Percentiles rank a stretch among this genome's conserved stretches.
These are phyloP conservation scores for Solanum medicagineum DNA, from an alignment of 257 asterid species.

Conservation along the genomic window DNA sequence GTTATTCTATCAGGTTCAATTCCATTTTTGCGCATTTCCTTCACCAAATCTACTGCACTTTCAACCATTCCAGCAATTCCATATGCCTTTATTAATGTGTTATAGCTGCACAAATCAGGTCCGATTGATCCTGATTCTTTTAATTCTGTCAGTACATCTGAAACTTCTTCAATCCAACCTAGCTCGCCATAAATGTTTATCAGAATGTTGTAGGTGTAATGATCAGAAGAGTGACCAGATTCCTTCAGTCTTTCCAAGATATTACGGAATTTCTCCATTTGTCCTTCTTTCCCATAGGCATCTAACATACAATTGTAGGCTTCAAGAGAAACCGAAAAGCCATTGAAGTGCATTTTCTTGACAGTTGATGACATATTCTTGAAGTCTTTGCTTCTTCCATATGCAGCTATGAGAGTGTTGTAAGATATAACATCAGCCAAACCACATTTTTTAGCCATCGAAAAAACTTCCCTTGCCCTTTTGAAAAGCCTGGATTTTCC, in stretches of 20 bases:
- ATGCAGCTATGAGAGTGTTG: conserved; percentile 80
- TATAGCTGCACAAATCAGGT: conserved; percentile 82
- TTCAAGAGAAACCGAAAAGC: conserved; percentile 79
- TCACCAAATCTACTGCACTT: conserved; percentile 62
- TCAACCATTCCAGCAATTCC: conserved; percentile 88
- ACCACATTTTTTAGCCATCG: conserved; percentile 65
- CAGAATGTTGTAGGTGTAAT: conserved; percentile 58
- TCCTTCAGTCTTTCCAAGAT: conserved; percentile 69
- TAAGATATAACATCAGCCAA: conserved; percentile 60
- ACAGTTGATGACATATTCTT: conserved; percentile 67
- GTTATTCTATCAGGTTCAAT: conserved; percentile 67
- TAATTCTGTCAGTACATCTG: conserved; percentile 36
- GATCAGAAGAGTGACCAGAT: conserved; percentile 45
- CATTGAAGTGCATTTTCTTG: conserved; percentile 64
- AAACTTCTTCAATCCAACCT: conserved; percentile 79
- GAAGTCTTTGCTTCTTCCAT: conserved; percentile 57
- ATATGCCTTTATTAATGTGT: conserved; percentile 82
- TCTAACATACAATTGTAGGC: conserved; percentile 87
- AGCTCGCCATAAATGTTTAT: conserved; percentile 73
- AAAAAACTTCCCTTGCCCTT: conserved; percentile 51
- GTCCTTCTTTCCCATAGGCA: conserved; percentile 87
- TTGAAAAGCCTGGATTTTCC: conserved; percentile 70
- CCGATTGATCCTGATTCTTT: conserved; percentile 35
- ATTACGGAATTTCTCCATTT: conserved; percentile 72
- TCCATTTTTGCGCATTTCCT: conserved; percentile 73